Evolutionary conservation across 352 stramenopile species (phyloP).

Genomic region (Phytophthora macrochlamydospora): DNA sequence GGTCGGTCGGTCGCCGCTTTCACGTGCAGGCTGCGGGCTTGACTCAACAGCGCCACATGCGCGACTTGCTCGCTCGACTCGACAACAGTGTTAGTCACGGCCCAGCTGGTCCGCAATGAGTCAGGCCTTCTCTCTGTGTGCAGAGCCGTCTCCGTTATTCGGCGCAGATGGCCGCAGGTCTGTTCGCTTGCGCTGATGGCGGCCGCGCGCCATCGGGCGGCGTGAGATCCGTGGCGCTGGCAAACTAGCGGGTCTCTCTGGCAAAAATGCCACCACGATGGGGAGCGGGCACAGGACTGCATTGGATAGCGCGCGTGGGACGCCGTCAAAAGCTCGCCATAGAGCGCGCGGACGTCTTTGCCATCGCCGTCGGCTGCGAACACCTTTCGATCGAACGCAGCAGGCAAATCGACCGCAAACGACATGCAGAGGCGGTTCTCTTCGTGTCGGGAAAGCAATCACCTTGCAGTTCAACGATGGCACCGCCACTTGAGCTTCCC

Average conservation of each 20-base stretch:
- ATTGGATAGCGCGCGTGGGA: background rate
- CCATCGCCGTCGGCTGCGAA: background rate
- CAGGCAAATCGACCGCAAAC: background rate
- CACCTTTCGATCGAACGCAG: no score
- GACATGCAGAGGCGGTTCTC: background rate
- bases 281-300: background rate
- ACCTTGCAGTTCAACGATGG: background rate
- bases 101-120: background rate
- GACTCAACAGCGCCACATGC: background rate
- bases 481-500: background rate
- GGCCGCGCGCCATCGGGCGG: no score
- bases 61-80: background rate
- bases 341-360: background rate
- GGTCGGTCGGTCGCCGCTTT: no score
- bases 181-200: background rate
- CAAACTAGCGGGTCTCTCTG: background rate
- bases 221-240: constrained; percentile 10
- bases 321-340: background rate
- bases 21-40: background rate
- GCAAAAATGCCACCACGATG: background rate
- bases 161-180: background rate
- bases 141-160: background rate
- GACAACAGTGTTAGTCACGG: constrained; percentile 2
- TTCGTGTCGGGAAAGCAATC: background rate
- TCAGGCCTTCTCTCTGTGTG: background rate